Percentiles rank a stretch among this genome's conserved stretches.
phyloP scores from a whole-genome alignment of 371 early-diverging fungal genomes.

The Mucor sp. region DNA sequence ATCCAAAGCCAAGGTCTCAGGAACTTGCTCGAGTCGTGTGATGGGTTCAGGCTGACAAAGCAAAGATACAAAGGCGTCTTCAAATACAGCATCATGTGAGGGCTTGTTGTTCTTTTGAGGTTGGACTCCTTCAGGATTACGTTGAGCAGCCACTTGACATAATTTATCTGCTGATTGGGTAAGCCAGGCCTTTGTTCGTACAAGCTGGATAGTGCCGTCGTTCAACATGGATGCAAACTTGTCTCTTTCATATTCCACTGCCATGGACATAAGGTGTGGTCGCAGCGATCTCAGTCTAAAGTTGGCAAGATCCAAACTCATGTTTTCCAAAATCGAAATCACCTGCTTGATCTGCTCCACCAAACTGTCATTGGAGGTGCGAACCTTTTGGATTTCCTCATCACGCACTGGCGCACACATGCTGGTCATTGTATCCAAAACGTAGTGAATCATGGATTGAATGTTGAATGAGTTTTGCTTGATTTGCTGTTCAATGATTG shows the following conservation, averaged over 20 bases:
- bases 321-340: conserved; percentile 57
- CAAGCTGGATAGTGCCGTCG: conserved; percentile 45
- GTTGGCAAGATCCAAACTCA: conserved; percentile 80
- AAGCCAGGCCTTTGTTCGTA: conserved; percentile 63
- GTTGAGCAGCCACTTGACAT: conserved; percentile 43
- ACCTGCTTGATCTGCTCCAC: conserved; percentile 10
- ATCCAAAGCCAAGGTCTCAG: conserved; percentile 77
- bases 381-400: conserved; percentile 49
- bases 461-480: conserved; percentile 50
- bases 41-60: conserved; percentile 40
- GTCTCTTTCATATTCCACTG: conserved; percentile 69
- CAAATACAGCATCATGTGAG: conserved; percentile 42
- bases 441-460: conserved; percentile 37
- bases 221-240: conserved; percentile 61
- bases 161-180: conserved; percentile 33
- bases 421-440: conserved; percentile 57
- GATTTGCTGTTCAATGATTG: conserved; percentile 61
- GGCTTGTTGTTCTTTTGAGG: conserved; percentile 42
- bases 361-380: not conserved
- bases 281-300: conserved; percentile 63
- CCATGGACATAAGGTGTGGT: conserved; percentile 63
- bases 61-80: conserved; percentile 65
- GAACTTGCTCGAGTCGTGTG: conserved; percentile 30
- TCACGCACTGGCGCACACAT: conserved; percentile 83
- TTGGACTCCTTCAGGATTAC: conserved; percentile 67